phyloP scores from a whole-genome alignment of 179 eudicot genomes.

The Drosera spatulata region DNA sequence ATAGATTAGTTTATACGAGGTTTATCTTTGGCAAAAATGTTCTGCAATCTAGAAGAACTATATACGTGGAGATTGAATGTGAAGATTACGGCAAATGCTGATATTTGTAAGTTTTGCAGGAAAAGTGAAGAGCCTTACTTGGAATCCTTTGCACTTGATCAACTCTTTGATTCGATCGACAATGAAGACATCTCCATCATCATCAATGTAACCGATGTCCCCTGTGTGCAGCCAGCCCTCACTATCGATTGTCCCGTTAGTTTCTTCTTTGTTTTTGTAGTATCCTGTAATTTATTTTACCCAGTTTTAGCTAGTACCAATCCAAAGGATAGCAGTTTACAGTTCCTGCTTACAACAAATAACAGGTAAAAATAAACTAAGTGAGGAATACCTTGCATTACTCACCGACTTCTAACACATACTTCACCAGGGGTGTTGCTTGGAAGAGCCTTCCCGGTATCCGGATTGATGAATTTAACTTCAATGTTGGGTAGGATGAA shows the following conservation, averaged over 20 bases:
- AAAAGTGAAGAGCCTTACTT: conserved; percentile 29
- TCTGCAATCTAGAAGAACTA: no score
- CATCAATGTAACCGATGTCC: conserved; percentile 86
- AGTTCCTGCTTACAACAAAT: no score
- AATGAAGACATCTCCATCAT: conserved; percentile 85
- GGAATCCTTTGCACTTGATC: conserved; percentile 93
- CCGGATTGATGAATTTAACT: conserved; percentile 81
- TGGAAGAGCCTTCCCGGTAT: conserved; percentile 61
- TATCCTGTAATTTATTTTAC: conserved; percentile 32
- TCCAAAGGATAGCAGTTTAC: no score
- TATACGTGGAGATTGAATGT: no score
- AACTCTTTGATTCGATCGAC: conserved; percentile 93
- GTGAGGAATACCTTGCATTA: conserved; percentile 63
- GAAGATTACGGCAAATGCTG: neutral
- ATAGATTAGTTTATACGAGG: no score
- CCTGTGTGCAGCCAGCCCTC: conserved; percentile 97
- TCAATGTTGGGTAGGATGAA: conserved; percentile 83
- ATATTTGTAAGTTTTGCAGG: neutral
- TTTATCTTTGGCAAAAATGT: no score
- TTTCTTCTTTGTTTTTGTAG: conserved; percentile 69
- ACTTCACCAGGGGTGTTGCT: conserved; percentile 72
- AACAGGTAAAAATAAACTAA: no score
- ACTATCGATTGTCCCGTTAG: conserved; percentile 54
- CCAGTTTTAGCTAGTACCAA: no score
- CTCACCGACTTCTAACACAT: conserved; percentile 87